Base-by-base conservation (phyloP, 768 basidiomycete genomes). In the Amanita subjunquillea region DNA sequence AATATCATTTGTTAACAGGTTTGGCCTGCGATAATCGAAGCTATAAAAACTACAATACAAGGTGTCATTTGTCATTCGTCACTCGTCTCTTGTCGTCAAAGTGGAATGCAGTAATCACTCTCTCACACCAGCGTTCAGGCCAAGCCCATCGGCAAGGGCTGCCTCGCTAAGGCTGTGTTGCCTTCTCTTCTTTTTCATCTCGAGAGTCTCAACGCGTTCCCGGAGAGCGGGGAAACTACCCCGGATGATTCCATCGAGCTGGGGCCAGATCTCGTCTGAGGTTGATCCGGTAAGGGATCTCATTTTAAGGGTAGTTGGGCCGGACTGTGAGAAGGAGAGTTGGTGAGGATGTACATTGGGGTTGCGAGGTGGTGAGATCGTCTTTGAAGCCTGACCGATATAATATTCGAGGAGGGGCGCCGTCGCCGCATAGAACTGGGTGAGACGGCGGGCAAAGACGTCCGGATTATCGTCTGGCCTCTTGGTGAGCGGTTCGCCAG, bases 251-350 rank as follows among this genome's bases (percentile, higher is more conserved):
- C 67, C 67, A 56, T 91, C 89, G 9, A 95, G 74, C 57, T 83
- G 71, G 2, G 88, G 90, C 91, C 91, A 94, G 56, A 94, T 93
- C 65, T 92, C 88, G 60, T 93, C 87, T 2, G 87, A 89, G 6
- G 89, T 88, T 51, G 73, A 68, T 3, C 91, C 91, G 17, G 75
- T 71, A 29, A 95, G 65, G 2, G 82, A 81, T 41, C 76, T 73
- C 8, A 88, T 60, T 48, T 75, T 74, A 15, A 83, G 64, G 47
- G 68, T 71, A 25, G 74, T 67, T 13, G 76, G 70, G 6, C 71
- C 23, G 15, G 51, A 65, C 45, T 69, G 62, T 6, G 66, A 68
- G 62, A 77, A 73, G 12, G 73, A 65, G 20, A 79, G 64, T 54
- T 79, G 77, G 58, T 79, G 77, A 13, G 76, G 76, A 54, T 78